These are phyloP conservation scores for Pythium monospermum DNA, from an alignment of 352 stramenopile genomes.

Conservation along the genomic window DNA sequence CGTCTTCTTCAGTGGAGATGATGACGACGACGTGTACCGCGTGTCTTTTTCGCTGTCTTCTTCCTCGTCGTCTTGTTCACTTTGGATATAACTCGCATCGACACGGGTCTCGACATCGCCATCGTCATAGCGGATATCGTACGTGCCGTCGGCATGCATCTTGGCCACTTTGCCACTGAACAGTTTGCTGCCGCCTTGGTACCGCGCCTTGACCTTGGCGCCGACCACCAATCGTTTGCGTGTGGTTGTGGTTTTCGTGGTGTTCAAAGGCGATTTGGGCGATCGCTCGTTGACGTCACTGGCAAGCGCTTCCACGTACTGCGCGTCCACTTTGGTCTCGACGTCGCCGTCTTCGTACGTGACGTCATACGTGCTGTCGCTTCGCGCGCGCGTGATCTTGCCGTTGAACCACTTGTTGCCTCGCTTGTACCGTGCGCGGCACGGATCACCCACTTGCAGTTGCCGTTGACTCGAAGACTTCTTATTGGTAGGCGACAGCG, in stretches of 20 bases:
- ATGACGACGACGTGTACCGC: neutral
- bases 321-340: slow-evolving; percentile 28
- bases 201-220: slow-evolving; percentile 38
- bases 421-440: slow-evolving; percentile 46
- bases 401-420: slow-evolving; percentile 45
- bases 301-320: slow-evolving; percentile 15
- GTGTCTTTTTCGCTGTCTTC: neutral
- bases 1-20: slow-evolving; percentile 5
- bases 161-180: slow-evolving; percentile 51
- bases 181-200: slow-evolving; percentile 39
- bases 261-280: slow-evolving; percentile 18
- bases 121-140: slow-evolving; percentile 70
- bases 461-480: neutral
- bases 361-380: slow-evolving; percentile 70
- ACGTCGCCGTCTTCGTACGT: slow-evolving; percentile 63
- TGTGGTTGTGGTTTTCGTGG: neutral
- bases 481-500: neutral
- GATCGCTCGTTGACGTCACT: too few relatives aligned
- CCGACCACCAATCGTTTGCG: slow-evolving; percentile 7
- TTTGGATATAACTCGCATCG: slow-evolving; percentile 9
- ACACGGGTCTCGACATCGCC: slow-evolving; percentile 46
- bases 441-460: slow-evolving; percentile 22
- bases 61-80: slow-evolving; percentile 38
- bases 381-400: slow-evolving; percentile 41
- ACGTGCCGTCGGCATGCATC: slow-evolving; percentile 49